Evolutionary conservation across 1,284 basidiomycete species (phyloP).

Genomic region (Afroboletus lepidellus): DNA sequence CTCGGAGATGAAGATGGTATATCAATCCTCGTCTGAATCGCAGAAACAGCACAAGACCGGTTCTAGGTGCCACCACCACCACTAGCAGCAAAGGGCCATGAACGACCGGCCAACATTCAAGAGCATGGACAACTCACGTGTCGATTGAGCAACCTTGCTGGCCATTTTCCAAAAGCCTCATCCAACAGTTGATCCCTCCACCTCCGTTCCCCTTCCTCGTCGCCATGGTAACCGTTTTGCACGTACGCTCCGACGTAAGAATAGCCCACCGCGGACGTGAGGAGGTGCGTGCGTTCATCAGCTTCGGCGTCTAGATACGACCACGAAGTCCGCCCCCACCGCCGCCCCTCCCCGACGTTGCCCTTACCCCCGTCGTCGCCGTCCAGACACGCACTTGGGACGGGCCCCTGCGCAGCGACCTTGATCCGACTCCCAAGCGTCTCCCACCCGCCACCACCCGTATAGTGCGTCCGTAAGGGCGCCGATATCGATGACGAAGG

Average conservation of each 20-base stretch:
- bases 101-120: conserved; percentile 5
- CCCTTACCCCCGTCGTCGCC: not conserved
- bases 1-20: not conserved
- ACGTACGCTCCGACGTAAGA: conserved; percentile 14
- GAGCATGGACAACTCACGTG: conserved; percentile 48
- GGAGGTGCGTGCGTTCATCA: conserved; percentile 37
- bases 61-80: conserved; percentile 78
- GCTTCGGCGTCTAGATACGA: conserved; percentile 7
- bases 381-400: not conserved
- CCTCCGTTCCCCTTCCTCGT: conserved; percentile 34
- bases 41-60: conserved; percentile 56
- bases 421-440: conserved; percentile 58
- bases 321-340: conserved; percentile 6
- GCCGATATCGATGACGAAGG: conserved; percentile 72
- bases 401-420: conserved; percentile 23
- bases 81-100: conserved; percentile 40
- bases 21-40: conserved; percentile 27
- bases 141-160: conserved; percentile 59
- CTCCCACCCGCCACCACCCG: conserved; percentile 52
- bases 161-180: conserved; percentile 63
- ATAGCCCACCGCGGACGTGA: conserved; percentile 13
- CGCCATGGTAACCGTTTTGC: conserved; percentile 15
- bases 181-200: conserved; percentile 44
- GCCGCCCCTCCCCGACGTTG: not conserved
- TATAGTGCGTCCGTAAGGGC: conserved; percentile 57